Percentiles rank a stretch among this genome's conserved stretches.
These are phyloP conservation scores for Axilococcus clingmanii DNA, from an alignment of 139 green algal genomes.

Conservation along the genomic window DNA sequence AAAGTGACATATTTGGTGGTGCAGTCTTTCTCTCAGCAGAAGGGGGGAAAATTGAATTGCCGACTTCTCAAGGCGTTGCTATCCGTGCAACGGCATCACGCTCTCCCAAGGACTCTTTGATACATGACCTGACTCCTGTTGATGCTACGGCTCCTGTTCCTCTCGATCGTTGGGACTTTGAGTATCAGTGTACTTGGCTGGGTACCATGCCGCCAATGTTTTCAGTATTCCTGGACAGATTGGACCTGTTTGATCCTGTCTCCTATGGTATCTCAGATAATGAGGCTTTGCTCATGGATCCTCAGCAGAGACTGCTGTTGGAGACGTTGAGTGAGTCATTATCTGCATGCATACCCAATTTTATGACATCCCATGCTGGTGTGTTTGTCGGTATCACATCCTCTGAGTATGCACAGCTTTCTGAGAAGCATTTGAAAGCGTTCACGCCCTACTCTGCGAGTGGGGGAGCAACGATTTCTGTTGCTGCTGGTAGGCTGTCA, in stretches of 20 bases:
- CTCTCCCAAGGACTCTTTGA: slow-evolving; percentile 8
- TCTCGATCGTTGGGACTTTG: slow-evolving; percentile 36
- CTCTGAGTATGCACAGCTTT: slow-evolving; percentile 21
- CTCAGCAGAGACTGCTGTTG: slow-evolving; percentile 60
- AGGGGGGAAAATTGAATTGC: too few relatives aligned
- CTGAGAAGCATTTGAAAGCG: not conserved
- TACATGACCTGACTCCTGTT: slow-evolving; percentile 4
- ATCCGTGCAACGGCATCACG: slow-evolving; percentile 14
- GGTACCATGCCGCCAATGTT: slow-evolving; percentile 4
- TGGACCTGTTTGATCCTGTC: slow-evolving; percentile 41
- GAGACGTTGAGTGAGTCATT: slow-evolving; percentile 11
- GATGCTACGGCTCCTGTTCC: slow-evolving; percentile 25
- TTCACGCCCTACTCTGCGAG: slow-evolving; percentile 13
- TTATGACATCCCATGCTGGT: slow-evolving; percentile 5
- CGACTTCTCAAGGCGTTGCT: too few relatives aligned
- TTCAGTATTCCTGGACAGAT: slow-evolving; percentile 40
- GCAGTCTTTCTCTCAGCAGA: too few relatives aligned
- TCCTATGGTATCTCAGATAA: slow-evolving; percentile 25
- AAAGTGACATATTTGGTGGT: too few relatives aligned
- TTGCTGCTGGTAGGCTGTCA: slow-evolving; percentile 36
- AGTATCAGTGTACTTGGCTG: slow-evolving; percentile 19
- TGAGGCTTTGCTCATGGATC: slow-evolving; percentile 56
- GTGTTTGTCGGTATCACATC: slow-evolving; percentile 44
- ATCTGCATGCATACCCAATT: not conserved
- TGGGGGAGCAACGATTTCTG: slow-evolving; percentile 35